Conservation (phyloP, 2,329 filamentous ascomycete genomes). For the Fusarium sp. region DNA sequence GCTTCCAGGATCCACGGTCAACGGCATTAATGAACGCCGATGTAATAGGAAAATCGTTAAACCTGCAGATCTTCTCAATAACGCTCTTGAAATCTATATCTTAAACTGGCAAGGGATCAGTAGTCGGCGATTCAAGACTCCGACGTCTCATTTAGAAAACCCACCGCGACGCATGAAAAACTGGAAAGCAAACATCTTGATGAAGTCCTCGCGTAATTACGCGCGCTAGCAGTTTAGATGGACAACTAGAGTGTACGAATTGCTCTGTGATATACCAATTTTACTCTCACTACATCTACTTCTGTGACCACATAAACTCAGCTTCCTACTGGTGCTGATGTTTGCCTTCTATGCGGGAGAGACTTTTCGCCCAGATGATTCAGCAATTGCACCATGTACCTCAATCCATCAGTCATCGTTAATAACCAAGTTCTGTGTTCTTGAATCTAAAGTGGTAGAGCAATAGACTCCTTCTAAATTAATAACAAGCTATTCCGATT, state of each 20-base stretch:
- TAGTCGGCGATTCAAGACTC: not conserved
- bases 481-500: not conserved
- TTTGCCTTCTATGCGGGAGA: not conserved
- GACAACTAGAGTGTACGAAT: no score
- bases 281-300: not conserved
- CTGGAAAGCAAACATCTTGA: not conserved
- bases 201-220: not conserved
- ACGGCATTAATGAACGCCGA: not conserved
- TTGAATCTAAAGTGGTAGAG: not conserved
- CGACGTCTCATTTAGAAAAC: not conserved
- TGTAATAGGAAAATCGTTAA: not conserved
- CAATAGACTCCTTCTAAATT: not conserved
- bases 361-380: not conserved
- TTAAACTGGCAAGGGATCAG: not conserved
- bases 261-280: not conserved
- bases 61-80: not conserved
- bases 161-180: fast-evolving
- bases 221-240: no score
- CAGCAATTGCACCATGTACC: not conserved
- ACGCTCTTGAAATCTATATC: no score
- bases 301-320: no score
- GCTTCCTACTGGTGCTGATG: not conserved
- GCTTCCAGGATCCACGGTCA: not conserved
- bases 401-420: no score
- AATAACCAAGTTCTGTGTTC: no score